A percentile compares a stretch with the other conserved stretches of the same genome.
Conservation (phyloP, 129 eudicot species). For the Saussurea involucrata region DNA sequence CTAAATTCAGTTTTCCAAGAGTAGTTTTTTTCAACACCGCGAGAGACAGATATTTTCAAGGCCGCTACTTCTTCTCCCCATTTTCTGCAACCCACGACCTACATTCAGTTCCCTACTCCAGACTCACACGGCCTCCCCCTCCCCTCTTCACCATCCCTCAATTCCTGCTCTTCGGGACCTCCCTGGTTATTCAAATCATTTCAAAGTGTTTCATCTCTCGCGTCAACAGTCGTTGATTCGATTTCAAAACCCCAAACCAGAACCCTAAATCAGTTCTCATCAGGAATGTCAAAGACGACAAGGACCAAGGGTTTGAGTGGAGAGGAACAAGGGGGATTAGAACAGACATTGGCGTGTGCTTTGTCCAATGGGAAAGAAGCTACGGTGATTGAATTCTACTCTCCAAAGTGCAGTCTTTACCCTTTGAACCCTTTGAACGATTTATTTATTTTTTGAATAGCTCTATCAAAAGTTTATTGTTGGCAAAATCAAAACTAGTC, state of each 20-base stretch:
- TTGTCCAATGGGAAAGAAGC: slow-evolving; percentile 74
- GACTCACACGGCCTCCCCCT: no score
- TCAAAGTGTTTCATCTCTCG: slow-evolving; percentile 36
- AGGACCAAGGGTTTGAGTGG: slow-evolving; percentile 36
- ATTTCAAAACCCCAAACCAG: slow-evolving; percentile 27
- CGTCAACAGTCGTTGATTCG: slow-evolving; percentile 39
- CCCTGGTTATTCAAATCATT: slow-evolving; percentile 86
- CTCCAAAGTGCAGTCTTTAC: slow-evolving; percentile 82
- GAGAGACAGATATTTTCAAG: no score
- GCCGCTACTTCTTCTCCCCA: no score
- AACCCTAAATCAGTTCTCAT: neutral
- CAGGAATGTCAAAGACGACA: neutral
- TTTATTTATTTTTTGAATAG: no score
- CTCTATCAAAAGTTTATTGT: no score
- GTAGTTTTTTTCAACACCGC: no score
- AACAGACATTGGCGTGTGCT: slow-evolving; percentile 84
- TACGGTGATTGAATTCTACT: slow-evolving; percentile 76
- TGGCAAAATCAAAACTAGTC: no score
- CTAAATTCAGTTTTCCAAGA: no score
- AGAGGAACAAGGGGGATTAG: slow-evolving; percentile 75
- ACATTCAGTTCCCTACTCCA: no score
- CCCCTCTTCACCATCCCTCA: no score
- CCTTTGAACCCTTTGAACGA: no score
- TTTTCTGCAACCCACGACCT: no score
- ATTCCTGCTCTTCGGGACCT: slow-evolving; percentile 52